phyloP scores from a whole-genome alignment of 352 stramenopile species.

The Phytophthora multivora region DNA sequence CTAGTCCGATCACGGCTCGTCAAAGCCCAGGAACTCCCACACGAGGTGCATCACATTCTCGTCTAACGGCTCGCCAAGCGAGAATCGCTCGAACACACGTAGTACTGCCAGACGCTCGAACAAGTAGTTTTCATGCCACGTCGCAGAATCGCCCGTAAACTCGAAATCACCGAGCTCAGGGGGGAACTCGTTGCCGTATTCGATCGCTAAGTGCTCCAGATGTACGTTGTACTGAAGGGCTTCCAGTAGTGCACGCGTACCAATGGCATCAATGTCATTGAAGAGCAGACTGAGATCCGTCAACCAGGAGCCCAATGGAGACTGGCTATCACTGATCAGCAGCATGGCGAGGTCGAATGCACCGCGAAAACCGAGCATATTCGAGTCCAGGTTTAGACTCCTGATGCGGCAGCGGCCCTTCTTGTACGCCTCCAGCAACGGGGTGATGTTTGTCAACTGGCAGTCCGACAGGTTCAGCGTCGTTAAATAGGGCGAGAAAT shows the following conservation, averaged over 20 bases:
- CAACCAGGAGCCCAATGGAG: constrained; percentile 40
- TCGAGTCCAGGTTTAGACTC: constrained; percentile 55
- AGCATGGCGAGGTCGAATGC: constrained; percentile 64
- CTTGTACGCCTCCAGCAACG: constrained; percentile 56
- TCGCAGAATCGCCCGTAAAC: constrained; percentile 48
- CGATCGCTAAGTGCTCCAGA: constrained; percentile 53
- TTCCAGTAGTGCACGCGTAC: constrained; percentile 51
- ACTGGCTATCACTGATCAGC: constrained; percentile 56
- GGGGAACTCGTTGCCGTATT: constrained; percentile 64
- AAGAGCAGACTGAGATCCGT: constrained; percentile 57
- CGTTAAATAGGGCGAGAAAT: constrained; percentile 63
- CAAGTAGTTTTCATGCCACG: constrained; percentile 51
- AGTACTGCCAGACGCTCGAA: constrained; percentile 55
- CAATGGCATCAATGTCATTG: constrained; percentile 60
- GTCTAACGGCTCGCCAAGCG: constrained; percentile 42
- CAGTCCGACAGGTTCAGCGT: constrained; percentile 53
- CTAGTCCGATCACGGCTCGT: constrained; percentile 38
- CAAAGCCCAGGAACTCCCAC: constrained; percentile 61
- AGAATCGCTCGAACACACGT: constrained; percentile 55
- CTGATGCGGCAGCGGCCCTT: constrained; percentile 52
- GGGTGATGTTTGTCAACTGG: constrained; percentile 56
- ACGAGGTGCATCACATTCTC: constrained; percentile 52
- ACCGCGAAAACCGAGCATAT: constrained; percentile 60
- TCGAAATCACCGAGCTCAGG: constrained; percentile 53
- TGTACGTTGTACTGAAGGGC: constrained; percentile 59